A percentile compares a stretch with the other conserved stretches of the same genome.
Evolutionary conservation across 2,329 filamentous ascomycete species (phyloP).

Genomic region (Chaetomium sp.): DNA sequence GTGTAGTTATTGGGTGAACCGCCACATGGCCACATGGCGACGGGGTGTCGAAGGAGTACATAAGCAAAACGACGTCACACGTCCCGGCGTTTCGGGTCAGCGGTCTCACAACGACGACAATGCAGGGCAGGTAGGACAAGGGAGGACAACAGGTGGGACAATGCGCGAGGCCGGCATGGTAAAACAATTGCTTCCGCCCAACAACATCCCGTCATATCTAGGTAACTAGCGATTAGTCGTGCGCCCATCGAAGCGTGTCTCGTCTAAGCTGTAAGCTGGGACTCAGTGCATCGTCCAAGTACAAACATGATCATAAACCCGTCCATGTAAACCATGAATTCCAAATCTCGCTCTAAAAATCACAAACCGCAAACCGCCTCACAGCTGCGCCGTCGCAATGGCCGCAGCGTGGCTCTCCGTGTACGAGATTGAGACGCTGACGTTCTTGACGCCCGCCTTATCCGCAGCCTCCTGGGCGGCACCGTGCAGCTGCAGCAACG

Average conservation of each 20-base stretch:
- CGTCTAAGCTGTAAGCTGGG: neutral
- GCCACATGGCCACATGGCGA: neutral
- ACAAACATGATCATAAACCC: conserved; percentile 17
- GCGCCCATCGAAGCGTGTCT: neutral
- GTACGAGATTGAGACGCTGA: conserved; percentile 94
- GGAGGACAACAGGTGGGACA: neutral
- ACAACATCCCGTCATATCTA: neutral
- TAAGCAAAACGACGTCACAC: neutral
- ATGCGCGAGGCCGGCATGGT: neutral
- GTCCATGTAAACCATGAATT: conserved; percentile 1
- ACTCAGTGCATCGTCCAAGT: neutral
- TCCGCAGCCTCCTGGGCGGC: conserved; percentile 81
- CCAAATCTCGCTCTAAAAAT: neutral
- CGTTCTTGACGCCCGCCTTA: conserved; percentile 81
- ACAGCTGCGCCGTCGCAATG: conserved; percentile 80
- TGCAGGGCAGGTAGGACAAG: neutral
- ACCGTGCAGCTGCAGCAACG: conserved; percentile 70
- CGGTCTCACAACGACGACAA: neutral
- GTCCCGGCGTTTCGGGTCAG: neutral
- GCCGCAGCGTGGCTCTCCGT: conserved; percentile 92
- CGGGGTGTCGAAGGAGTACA: no score
- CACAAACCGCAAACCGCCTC: conserved; percentile 1
- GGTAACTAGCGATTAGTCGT: neutral
- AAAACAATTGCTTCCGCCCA: neutral
- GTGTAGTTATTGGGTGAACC: neutral